phyloP scores from a whole-genome alignment of 768 basidiomycete species.

The Mycena leptocephala region DNA sequence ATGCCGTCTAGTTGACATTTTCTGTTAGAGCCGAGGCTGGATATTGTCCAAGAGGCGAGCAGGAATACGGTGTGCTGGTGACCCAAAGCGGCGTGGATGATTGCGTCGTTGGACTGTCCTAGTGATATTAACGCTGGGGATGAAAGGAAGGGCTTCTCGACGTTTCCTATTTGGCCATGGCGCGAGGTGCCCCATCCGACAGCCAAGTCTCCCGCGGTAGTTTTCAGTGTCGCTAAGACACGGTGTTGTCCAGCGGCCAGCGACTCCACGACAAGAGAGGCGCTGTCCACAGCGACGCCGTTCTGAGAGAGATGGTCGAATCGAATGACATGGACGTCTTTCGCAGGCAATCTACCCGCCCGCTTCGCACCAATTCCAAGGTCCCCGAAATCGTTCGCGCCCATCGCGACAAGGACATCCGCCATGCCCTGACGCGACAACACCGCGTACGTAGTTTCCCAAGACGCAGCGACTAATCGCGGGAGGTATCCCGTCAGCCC shows the following conservation, averaged over 20 bases:
- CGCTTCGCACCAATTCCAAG: constrained; percentile 69
- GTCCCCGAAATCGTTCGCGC: constrained; percentile 89
- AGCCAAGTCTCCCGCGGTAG: constrained; percentile 45
- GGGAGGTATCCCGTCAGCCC: constrained; percentile 60
- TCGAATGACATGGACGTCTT: constrained; percentile 57
- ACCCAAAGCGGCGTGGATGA: constrained; percentile 56
- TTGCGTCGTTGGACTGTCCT: constrained; percentile 45
- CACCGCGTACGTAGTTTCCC: constrained; percentile 90
- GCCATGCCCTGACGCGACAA: constrained; percentile 58
- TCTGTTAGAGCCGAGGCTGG: constrained; percentile 78
- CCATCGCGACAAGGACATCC: constrained; percentile 84
- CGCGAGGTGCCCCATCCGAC: constrained; percentile 91
- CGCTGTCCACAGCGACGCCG: constrained; percentile 34
- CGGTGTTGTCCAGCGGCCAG: constrained; percentile 83
- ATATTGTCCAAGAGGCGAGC: constrained; percentile 68
- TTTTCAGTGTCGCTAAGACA: constrained; percentile 65
- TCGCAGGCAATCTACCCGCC: constrained; percentile 30
- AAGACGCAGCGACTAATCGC: constrained; percentile 74
- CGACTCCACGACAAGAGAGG: constrained; percentile 54
- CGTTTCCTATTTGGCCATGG: constrained; percentile 86
- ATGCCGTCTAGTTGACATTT: constrained; percentile 76
- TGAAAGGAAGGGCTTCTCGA: constrained; percentile 46
- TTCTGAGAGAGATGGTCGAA: constrained; percentile 63
- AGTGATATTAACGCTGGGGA: constrained; percentile 55
- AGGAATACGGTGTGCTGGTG: constrained; percentile 67